Evolutionary conservation across 441 rosid genomes (phyloP).

Genomic region (Adansonia rubrostipa): DNA sequence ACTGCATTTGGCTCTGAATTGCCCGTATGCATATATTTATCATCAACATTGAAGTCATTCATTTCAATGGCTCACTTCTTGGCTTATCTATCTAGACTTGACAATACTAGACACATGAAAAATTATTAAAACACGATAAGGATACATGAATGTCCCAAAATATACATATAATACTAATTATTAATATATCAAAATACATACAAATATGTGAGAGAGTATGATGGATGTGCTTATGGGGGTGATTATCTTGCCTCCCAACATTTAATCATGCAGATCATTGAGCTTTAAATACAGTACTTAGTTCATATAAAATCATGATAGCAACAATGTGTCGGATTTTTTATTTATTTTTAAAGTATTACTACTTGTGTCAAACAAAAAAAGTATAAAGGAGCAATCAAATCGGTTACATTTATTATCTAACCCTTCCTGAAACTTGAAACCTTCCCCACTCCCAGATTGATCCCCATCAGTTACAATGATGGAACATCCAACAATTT

Average conservation of each 20-base stretch:
- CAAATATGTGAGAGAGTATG: neutral
- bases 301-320: neutral
- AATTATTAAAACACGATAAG: neutral
- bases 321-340: neutral
- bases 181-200: no score
- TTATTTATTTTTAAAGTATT: no score
- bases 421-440: neutral
- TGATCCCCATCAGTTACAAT: neutral
- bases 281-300: neutral
- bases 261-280: neutral
- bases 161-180: no score
- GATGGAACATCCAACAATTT: slow-evolving; percentile 10
- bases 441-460: neutral
- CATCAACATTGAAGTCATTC: slow-evolving; percentile 31
- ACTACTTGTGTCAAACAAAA: no score
- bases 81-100: slow-evolving; percentile 25
- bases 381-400: no score
- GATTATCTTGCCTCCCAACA: neutral
- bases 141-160: neutral
- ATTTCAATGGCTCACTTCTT: slow-evolving; percentile 23
- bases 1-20: slow-evolving; percentile 24
- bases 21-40: neutral
- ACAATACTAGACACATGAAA: no score
- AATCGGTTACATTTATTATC: slow-evolving; percentile 5
- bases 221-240: neutral